These are phyloP conservation scores for Coccomyxa sp. DNA, from an alignment of 139 green algal species.

Conservation along the genomic window DNA sequence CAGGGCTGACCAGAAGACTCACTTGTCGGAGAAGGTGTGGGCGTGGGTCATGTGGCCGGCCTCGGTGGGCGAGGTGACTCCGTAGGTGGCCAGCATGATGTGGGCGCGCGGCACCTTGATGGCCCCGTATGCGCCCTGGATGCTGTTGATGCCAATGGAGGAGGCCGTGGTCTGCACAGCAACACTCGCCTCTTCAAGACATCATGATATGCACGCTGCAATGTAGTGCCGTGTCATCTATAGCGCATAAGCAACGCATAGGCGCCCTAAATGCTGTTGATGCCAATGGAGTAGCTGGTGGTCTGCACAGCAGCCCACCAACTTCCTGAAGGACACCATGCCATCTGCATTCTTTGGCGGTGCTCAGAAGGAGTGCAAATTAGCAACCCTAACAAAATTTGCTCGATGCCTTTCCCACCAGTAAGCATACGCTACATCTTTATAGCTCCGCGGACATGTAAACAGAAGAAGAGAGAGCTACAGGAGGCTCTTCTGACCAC, in stretches of 20 bases:
- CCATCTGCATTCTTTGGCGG: no score
- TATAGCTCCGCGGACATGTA: no score
- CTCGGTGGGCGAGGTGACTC: conserved; percentile 1
- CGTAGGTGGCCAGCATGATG: conserved; percentile 20
- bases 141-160: conserved; percentile 6
- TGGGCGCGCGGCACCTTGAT: conserved; percentile 6
- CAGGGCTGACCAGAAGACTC: not conserved
- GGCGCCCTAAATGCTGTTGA: conserved; percentile 1
- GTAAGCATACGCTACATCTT: no score
- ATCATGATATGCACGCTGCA: no score
- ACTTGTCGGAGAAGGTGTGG: conserved; percentile 22
- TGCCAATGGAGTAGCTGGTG: not conserved
- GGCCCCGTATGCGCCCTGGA: not conserved
- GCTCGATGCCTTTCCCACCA: no score
- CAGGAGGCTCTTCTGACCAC: no score
- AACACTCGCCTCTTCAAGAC: not conserved
- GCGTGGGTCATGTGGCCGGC: conserved; percentile 8
- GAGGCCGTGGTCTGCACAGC: conserved; percentile 7
- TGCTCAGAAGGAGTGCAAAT: no score
- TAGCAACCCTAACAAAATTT: no score
- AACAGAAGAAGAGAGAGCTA: no score
- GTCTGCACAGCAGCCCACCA: not conserved
- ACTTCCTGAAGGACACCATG: no score
- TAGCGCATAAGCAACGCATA: no score
- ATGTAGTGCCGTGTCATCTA: no score